These are phyloP conservation scores for Dillenia turbinata DNA, from an alignment of 164 flowering plant genomes.

Conservation along the genomic window DNA sequence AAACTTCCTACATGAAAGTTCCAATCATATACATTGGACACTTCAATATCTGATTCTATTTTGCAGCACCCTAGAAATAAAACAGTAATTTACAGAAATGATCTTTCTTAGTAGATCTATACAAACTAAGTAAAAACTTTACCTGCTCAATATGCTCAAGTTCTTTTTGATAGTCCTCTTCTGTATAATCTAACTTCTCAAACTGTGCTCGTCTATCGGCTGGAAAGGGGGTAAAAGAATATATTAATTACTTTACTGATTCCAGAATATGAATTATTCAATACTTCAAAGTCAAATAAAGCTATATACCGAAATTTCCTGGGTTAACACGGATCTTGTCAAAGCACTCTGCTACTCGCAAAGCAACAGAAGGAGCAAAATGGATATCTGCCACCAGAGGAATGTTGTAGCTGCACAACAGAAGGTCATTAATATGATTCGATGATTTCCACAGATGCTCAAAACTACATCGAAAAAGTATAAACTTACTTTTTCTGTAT, in stretches of 20 bases:
- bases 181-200: constrained; percentile 85
- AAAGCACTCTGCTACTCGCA: constrained; percentile 95
- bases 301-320: constrained; percentile 78
- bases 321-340: constrained; percentile 99
- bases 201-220: constrained; percentile 98
- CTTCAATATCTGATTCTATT: too few relatives aligned
- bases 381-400: constrained; percentile 98
- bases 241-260: constrained; percentile 8
- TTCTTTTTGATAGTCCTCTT: constrained; percentile 94
- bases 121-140: constrained; percentile 4
- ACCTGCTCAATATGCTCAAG: constrained; percentile 97
- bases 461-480: background rate
- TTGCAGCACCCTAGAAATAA: too few relatives aligned
- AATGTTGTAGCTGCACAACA: constrained; percentile 75
- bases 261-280: background rate
- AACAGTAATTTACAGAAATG: too few relatives aligned
- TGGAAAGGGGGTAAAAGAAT: constrained; percentile 25
- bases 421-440: background rate
- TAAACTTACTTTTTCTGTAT: constrained; percentile 81
- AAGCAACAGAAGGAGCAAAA: constrained; percentile 91
- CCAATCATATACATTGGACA: too few relatives aligned
- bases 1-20: too few relatives aligned
- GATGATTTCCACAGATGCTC: background rate
- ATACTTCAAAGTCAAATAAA: too few relatives aligned
- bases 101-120: background rate